phyloP scores from a whole-genome alignment of 768 basidiomycete genomes.

The Chalciporus piperatus region DNA sequence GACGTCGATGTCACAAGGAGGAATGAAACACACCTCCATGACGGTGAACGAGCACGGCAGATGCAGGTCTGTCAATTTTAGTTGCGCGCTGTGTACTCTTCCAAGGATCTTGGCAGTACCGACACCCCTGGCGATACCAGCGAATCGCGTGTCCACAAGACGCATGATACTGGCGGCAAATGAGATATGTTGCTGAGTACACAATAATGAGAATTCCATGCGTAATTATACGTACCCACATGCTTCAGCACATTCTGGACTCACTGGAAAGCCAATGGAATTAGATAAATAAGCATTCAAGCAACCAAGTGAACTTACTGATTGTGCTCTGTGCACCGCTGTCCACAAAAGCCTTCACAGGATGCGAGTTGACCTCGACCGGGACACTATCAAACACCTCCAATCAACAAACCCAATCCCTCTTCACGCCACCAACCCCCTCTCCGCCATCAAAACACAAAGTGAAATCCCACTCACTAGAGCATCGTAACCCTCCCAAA shows the following conservation, averaged over 20 bases:
- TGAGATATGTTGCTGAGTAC: not conserved
- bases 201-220: not conserved
- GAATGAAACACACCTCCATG: slow-evolving; percentile 67
- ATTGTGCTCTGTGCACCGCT: slow-evolving; percentile 97
- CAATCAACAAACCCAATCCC: slow-evolving; percentile 8
- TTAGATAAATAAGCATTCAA: slow-evolving; percentile 4
- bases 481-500: slow-evolving; percentile 97
- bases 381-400: slow-evolving; percentile 55
- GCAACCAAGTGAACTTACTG: slow-evolving; percentile 50
- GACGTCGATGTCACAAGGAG: not conserved
- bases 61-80: slow-evolving; percentile 80
- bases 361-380: slow-evolving; percentile 87
- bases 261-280: slow-evolving; percentile 51
- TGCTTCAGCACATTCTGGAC: slow-evolving; percentile 85
- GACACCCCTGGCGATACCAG: slow-evolving; percentile 90
- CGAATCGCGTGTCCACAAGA: slow-evolving; percentile 80
- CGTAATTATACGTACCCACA: slow-evolving; percentile 65
- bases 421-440: not conserved
- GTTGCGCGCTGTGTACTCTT: slow-evolving; percentile 88
- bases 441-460: not conserved
- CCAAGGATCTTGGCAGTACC: slow-evolving; percentile 95
- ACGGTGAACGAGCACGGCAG: slow-evolving; percentile 92
- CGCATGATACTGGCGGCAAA: slow-evolving; percentile 74
- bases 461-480: slow-evolving; percentile 59
- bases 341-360: slow-evolving; percentile 96